A percentile compares a stretch with the other conserved stretches of the same genome.
Conservation (phyloP, 164 flowering plant species). For the Magnolia changhungtana region DNA sequence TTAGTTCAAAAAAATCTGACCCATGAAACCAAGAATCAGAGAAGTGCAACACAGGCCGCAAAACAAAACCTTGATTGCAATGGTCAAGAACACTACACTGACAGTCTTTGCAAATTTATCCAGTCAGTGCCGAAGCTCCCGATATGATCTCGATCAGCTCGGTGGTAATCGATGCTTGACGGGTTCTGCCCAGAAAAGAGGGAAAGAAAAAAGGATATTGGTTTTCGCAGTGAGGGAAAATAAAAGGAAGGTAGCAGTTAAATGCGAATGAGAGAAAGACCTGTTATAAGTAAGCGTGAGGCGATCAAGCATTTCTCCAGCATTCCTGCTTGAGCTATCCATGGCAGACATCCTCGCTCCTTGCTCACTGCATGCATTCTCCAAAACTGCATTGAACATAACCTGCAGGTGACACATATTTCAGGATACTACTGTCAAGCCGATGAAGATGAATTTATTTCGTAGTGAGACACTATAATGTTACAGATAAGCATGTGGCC, state of each 20-base stretch:
- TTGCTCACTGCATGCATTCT: conserved; percentile 98
- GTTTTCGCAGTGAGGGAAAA: neutral
- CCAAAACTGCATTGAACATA: conserved; percentile 83
- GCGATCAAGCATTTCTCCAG: conserved; percentile 98
- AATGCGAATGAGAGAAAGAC: conserved; percentile 38
- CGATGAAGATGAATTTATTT: neutral
- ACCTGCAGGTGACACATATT: conserved; percentile 32
- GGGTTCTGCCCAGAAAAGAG: conserved; percentile 50
- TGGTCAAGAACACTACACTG: too few species aligned
- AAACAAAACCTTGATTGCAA: too few species aligned
- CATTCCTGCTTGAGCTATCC: conserved; percentile 99
- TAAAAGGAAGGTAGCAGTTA: too few species aligned
- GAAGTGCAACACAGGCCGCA: too few species aligned
- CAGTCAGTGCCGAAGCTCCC: conserved; percentile 87
- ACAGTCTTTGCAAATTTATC: conserved; percentile 26
- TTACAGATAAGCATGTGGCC: too few species aligned
- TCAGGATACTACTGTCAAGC: too few species aligned
- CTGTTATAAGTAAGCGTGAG: conserved; percentile 93
- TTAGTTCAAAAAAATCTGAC: too few species aligned
- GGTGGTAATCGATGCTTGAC: conserved; percentile 95
- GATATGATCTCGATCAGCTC: conserved; percentile 92
- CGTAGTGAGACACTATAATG: neutral
- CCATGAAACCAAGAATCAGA: too few species aligned
- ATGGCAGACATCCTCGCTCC: conserved; percentile 99
- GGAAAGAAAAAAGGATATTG: neutral